Evolutionary conservation across 1,284 basidiomycete genomes (phyloP).

Genomic region (Apiotrichum siamense): DNA sequence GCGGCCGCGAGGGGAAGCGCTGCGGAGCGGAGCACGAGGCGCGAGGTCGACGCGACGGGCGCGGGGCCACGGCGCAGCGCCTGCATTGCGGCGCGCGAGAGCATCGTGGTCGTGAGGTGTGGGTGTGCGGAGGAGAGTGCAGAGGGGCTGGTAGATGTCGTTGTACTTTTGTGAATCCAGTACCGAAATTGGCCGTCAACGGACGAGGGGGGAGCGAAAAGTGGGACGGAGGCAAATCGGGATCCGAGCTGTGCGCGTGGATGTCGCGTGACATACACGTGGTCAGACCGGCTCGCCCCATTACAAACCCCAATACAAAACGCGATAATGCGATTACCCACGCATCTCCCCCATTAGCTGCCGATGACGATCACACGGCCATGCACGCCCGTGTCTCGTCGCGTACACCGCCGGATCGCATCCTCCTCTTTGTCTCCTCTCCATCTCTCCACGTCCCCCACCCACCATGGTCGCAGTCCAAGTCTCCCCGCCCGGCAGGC

Average conservation of each 20-base stretch:
- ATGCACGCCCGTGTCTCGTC: no score
- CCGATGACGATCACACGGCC: no score
- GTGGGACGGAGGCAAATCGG: not conserved
- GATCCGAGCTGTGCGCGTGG: not conserved
- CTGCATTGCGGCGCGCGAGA: slow-evolving; percentile 21
- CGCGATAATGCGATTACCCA: no score
- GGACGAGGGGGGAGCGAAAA: no score
- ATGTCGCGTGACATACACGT: not conserved
- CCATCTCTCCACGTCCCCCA: not conserved
- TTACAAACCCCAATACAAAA: no score
- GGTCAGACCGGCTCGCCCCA: not conserved
- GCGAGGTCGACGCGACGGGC: slow-evolving; percentile 23
- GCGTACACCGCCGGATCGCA: not conserved
- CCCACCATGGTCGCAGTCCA: slow-evolving; percentile 58
- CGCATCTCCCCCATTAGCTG: no score
- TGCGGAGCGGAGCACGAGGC: not conserved
- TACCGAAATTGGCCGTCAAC: slow-evolving; percentile 15
- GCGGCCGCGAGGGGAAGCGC: not conserved
- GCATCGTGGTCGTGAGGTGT: slow-evolving; percentile 12
- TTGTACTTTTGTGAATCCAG: no score
- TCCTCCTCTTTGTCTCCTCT: not conserved
- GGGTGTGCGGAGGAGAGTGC: not conserved
- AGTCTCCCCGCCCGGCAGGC: slow-evolving; percentile 51
- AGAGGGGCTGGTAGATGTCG: not conserved
- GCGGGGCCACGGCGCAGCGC: slow-evolving; percentile 13